Evolutionary conservation across 306 rosid genomes (phyloP).

Genomic region (Elaeagnus macrophylla): DNA sequence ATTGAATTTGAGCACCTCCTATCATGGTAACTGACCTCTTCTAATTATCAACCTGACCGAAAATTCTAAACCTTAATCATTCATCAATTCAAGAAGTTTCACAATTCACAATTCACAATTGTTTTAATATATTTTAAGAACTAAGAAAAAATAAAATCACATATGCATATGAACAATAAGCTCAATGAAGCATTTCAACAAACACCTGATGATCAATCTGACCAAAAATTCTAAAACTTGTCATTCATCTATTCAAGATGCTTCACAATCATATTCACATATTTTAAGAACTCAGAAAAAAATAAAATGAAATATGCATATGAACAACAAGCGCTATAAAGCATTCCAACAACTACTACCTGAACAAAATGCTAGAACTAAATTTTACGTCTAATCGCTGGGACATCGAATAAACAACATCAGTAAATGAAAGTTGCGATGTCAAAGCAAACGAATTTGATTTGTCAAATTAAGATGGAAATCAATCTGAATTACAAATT

Average conservation of each 20-base stretch:
- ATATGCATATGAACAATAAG: not conserved
- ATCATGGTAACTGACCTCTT: constrained; percentile 32
- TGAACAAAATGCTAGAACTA: not conserved
- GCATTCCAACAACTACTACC: constrained; percentile 10
- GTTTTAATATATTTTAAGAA: not conserved
- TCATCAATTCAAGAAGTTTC: not conserved
- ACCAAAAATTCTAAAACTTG: not conserved
- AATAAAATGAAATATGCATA: not conserved
- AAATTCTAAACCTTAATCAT: not conserved
- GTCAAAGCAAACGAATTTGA: too few species aligned
- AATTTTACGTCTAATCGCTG: too few species aligned
- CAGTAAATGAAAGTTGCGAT: too few species aligned
- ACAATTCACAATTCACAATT: too few species aligned
- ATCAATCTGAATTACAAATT: too few species aligned
- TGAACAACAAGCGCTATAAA: not conserved
- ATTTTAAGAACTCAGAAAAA: not conserved
- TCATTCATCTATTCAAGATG: not conserved
- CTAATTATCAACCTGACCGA: constrained; percentile 5
- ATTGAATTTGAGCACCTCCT: constrained; percentile 41
- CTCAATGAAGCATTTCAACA: constrained; percentile 7
- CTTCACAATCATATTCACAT: not conserved
- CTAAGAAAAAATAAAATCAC: not conserved
- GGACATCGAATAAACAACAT: too few species aligned
- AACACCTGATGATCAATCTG: not conserved
- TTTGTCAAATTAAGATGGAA: too few species aligned